These are phyloP conservation scores for Aspergillus saccharolyticus DNA, from an alignment of 495 filamentous ascomycete genomes.

Conservation along the genomic window DNA sequence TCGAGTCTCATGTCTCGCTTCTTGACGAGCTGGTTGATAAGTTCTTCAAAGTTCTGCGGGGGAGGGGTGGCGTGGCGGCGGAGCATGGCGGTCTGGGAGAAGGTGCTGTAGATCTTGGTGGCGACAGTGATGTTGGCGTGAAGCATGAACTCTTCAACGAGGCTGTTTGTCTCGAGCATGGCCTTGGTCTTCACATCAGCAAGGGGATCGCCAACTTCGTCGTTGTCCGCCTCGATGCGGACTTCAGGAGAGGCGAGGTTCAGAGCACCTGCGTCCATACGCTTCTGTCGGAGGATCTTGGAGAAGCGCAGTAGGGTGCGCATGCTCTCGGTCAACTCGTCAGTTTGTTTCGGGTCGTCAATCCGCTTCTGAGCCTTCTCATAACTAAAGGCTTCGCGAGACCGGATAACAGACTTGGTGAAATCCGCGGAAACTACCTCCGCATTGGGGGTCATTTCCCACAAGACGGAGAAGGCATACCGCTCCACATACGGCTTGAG, in stretches of 20 bases:
- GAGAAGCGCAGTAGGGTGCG: constrained; percentile 80
- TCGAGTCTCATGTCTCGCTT: constrained; percentile 73
- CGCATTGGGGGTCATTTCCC: constrained; percentile 83
- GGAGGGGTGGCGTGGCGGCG: constrained; percentile 89
- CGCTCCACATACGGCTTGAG: constrained; percentile 97
- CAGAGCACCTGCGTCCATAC: constrained; percentile 90
- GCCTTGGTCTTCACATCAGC: constrained; percentile 89
- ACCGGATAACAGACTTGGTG: constrained; percentile 96
- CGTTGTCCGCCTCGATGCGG: constrained; percentile 84
- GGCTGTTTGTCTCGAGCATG: constrained; percentile 89
- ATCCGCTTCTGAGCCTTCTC: constrained; percentile 91
- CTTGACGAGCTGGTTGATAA: constrained; percentile 80
- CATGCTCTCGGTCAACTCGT: constrained; percentile 88
- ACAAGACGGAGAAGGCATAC: constrained; percentile 90
- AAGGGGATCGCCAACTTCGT: constrained; percentile 93
- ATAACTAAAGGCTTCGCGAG: constrained; percentile 97
- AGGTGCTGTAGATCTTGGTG: constrained; percentile 76
- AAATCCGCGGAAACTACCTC: constrained; percentile 78
- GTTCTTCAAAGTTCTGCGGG: constrained; percentile 91
- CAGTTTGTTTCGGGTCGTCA: constrained; percentile 77
- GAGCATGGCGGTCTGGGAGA: constrained; percentile 91
- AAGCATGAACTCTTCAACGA: constrained; percentile 99
- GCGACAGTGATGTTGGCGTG: constrained; percentile 96
- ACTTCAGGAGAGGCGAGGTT: constrained; percentile 96
- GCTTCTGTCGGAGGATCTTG: constrained; percentile 89